A percentile compares a stretch with the other conserved stretches of the same genome.
These are phyloP conservation scores for Kodamaea sagamina DNA, from an alignment of 805 yeast genomes.

Conservation along the genomic window DNA sequence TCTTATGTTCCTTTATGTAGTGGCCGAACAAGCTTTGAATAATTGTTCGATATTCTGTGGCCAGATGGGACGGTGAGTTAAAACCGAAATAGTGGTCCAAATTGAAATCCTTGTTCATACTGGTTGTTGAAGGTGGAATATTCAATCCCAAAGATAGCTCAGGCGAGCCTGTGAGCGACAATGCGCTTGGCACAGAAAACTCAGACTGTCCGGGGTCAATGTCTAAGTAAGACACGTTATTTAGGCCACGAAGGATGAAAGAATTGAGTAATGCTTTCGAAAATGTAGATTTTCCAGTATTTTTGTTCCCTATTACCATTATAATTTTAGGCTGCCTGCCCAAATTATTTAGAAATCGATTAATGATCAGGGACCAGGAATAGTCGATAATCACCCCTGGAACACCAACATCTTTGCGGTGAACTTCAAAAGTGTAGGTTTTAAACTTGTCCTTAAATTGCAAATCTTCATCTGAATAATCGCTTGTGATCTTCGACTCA, in stretches of 20 bases:
- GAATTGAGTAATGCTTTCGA: conserved; percentile 55
- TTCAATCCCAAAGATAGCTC: conserved; percentile 34
- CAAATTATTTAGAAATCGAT: background rate
- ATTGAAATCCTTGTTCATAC: conserved; percentile 17
- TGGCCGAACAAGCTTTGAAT: conserved; percentile 42
- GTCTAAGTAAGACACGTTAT: conserved; percentile 58
- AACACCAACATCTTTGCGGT: conserved; percentile 29
- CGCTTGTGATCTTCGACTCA: conserved; percentile 16
- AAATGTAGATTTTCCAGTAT: conserved; percentile 81
- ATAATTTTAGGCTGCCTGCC: conserved; percentile 24
- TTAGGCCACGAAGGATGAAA: conserved; percentile 28
- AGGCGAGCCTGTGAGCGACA: conserved; percentile 50
- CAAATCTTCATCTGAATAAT: conserved; percentile 1
- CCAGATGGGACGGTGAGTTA: conserved; percentile 66
- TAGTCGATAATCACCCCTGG: conserved; percentile 21
- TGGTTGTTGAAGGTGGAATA: conserved; percentile 17
- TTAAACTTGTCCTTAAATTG: conserved; percentile 23
- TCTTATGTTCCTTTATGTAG: conserved; percentile 23
- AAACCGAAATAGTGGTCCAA: conserved; percentile 56
- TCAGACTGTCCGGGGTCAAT: conserved; percentile 92
- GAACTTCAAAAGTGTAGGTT: conserved; percentile 42
- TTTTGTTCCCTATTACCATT: conserved; percentile 64
- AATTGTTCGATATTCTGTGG: conserved; percentile 51
- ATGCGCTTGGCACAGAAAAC: conserved; percentile 67
- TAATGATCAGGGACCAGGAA: conserved; percentile 15